Base-by-base conservation (phyloP, 2,329 filamentous ascomycete species). In the Colletotrichum tropicale region DNA sequence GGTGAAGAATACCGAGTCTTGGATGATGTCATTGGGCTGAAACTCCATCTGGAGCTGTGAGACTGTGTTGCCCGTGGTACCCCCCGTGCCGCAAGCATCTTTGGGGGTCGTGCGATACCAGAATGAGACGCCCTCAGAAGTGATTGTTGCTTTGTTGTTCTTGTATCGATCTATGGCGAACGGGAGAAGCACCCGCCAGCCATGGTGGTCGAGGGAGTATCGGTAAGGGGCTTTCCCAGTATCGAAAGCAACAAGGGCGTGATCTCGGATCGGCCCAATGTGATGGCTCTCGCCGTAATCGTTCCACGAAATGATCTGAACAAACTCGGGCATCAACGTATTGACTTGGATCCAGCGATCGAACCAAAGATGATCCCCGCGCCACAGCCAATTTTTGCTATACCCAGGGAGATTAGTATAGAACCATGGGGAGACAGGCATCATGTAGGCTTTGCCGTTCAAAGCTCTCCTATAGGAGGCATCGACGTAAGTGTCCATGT, bases 361-460 rank as follows among this genome's bases (percentile, higher is more conserved):
- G 76, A 86, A 88, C 91, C 91, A 93, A 10, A 93, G 81, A 70
- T 88, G 84, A 78, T 93, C 91, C 28, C 90, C 89, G 26, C 87
- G 86, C 86, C 89, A 93, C 8, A 92, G 83, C 91, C 91, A 93
- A 79, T 92, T 91, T 83, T 93, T 93, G 56, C 83, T 81, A 78
- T 87, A 92, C 15, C 84, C 83, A 0, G 89, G 88, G 5, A 92
- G 83, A 71, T 91, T 89, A 52, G 91, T 91, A 81, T 88, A 91
- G 81, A 91, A 91, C 89, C 89, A 91, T 1, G 90, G 89, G 0
- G 88, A 88, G 16, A 90, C 86, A 5, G 88, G 85, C 88, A 90
- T 90, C 86, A 91, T 90, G 76, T 83, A 85, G 2, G 80, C 58
- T 32, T 66, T 66, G 9, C 18, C 16, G 7, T n/a, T 9, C 9